Conservation (phyloP, 495 filamentous ascomycete genomes). For the Podospora australis region DNA sequence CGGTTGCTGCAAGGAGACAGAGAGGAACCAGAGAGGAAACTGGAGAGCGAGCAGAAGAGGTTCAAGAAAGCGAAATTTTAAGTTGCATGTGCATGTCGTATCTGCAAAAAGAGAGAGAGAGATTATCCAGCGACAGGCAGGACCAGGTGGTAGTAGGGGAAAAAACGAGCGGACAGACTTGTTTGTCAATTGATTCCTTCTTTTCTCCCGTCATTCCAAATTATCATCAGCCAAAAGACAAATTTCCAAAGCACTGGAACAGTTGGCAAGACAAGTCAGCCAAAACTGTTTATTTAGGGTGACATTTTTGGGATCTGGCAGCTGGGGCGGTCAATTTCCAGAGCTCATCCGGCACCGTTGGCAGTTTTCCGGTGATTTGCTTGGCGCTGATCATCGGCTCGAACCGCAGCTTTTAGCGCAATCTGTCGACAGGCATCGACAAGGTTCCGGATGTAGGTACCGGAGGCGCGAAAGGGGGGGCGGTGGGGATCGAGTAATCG, state of each 20-base stretch:
- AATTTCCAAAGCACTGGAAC: no score
- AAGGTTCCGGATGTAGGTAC: no score
- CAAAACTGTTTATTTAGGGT: background rate
- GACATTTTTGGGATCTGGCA: background rate
- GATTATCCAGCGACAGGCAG: background rate
- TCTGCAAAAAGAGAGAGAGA: background rate
- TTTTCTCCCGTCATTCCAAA: background rate
- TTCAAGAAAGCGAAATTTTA: background rate
- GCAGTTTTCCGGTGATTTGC: constrained; percentile 19
- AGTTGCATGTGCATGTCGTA: constrained; percentile 3
- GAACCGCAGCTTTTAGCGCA: no score
- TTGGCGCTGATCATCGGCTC: constrained; percentile 27
- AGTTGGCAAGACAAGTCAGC: no score
- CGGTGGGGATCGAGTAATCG: no score
- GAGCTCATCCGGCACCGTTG: constrained; percentile 4
- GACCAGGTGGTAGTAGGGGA: background rate
- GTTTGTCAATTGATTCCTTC: no score
- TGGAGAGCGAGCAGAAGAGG: background rate
- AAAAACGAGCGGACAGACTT: background rate
- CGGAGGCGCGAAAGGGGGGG: no score
- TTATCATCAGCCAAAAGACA: constrained; percentile 1
- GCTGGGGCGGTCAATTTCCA: constrained; percentile 4
- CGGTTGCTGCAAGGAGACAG: background rate
- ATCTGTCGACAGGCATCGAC: no score
- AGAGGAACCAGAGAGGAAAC: no score